These are phyloP conservation scores for Trichoderma sp. DNA, from an alignment of 2,329 filamentous ascomycete genomes.

Conservation along the genomic window DNA sequence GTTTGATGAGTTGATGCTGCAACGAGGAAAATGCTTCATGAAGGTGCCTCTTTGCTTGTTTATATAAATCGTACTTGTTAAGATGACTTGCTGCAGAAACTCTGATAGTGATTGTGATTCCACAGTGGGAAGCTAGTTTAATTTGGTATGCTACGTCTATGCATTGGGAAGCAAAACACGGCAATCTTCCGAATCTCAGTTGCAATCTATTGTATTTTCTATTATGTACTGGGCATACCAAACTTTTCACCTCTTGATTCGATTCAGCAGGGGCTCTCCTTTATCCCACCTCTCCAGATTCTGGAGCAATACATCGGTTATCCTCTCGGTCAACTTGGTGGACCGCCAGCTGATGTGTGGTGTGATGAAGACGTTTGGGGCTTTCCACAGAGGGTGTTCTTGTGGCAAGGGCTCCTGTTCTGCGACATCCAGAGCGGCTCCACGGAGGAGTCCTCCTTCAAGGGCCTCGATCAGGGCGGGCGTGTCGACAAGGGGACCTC, in stretches of 20 bases:
- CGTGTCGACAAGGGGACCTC: slow-evolving; percentile 45
- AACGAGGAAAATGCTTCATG: background rate
- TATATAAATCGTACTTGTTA: background rate
- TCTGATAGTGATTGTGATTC: background rate
- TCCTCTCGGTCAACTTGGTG: slow-evolving; percentile 27
- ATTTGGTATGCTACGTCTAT: background rate
- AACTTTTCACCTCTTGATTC: slow-evolving; percentile 25
- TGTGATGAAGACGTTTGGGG: slow-evolving; percentile 60
- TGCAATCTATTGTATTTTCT: background rate
- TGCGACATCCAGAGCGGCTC: slow-evolving; percentile 68
- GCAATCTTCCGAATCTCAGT: background rate
- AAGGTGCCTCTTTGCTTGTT: background rate
- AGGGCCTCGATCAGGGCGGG: slow-evolving; percentile 58
- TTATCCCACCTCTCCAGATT: slow-evolving; percentile 15
- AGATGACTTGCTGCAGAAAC: background rate
- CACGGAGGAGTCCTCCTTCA: slow-evolving; percentile 38
- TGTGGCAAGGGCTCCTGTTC: slow-evolving; percentile 68
- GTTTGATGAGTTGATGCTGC: slow-evolving; percentile 11
- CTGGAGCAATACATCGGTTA: slow-evolving; percentile 20
- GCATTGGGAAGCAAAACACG: background rate
- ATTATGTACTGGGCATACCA: background rate
- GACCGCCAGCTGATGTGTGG: slow-evolving; percentile 40
- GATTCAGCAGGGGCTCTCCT: slow-evolving; percentile 18
- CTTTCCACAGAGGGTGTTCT: slow-evolving; percentile 62
- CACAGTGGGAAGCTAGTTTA: background rate